Base-by-base conservation (phyloP, 192 early-diverging fungal genomes). In the Coemansia sp. region DNA sequence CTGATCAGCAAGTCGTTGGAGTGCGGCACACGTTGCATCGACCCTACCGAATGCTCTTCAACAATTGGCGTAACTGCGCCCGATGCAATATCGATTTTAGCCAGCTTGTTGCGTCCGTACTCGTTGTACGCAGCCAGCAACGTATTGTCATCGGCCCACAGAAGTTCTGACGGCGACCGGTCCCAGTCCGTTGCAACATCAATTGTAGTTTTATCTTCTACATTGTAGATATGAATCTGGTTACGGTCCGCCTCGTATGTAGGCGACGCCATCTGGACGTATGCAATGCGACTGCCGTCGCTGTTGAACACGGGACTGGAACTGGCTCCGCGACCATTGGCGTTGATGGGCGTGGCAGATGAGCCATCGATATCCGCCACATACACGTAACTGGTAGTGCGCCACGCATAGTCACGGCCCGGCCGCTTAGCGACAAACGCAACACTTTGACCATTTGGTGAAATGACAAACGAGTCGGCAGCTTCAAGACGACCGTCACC, bases 221-320 rank as follows among this genome's bases (percentile, higher is more conserved):
- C 67, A 57, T 83, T 72, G 57, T 88, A 85, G 38, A 91, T 35
- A 39, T 86, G 70, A 21, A 94, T 85, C 14, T 83, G 81, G 71
- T 91, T 92, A 63, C 85, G 86, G 69, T 93, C 93, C 0, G 91
- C 78, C 69, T 94, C 91, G 65, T 94, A 90, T 38, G 86, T 66
- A 3, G 87, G 85, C 11, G 69, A 67, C 15, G 67, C 68, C 90
- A 92, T 92, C 78, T 94, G 89, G 47, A 94, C 64, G 59, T 88
- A 94, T 10, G 86, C 86, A 8, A 94, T 71, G 22, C 70, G 79
- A 35, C 67, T 68, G 17, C 91, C 91, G 39, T 87, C 89, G 8
- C 81, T 67, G n/a, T 80, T 83, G 60, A 87, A 91, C 17, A 70
- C 77, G 1, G 93, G 92, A 62, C 76, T 75, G 51, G 79, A 59